A percentile compares a stretch with the other conserved stretches of the same genome.
These are phyloP conservation scores for Curvularia sp. DNA, from an alignment of 2,329 filamentous ascomycete genomes.

Conservation along the genomic window DNA sequence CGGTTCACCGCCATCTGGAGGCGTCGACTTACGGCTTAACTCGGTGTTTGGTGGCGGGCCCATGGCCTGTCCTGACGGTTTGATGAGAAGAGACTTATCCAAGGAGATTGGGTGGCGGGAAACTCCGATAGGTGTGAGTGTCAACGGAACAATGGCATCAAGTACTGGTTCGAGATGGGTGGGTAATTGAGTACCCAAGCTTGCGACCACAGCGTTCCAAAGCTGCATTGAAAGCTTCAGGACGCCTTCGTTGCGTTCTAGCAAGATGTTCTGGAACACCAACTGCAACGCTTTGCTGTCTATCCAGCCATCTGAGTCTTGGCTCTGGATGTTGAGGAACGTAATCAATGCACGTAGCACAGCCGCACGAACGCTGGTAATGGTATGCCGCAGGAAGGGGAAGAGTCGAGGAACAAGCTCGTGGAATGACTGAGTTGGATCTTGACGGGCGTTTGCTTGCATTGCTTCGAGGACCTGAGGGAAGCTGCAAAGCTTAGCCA, in stretches of 20 bases:
- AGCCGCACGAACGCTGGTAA: constrained; percentile 91
- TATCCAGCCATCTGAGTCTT: constrained; percentile 85
- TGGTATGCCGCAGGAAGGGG: constrained; percentile 95
- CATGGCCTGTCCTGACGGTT: constrained; percentile 88
- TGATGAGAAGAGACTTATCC: constrained; percentile 87
- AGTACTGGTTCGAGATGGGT: constrained; percentile 77
- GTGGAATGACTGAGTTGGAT: constrained; percentile 88
- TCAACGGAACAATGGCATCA: constrained; percentile 80
- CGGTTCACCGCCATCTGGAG: constrained; percentile 53
- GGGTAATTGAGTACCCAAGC: constrained; percentile 70
- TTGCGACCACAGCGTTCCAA: constrained; percentile 79
- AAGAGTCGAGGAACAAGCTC: constrained; percentile 92
- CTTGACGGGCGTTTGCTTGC: constrained; percentile 80
- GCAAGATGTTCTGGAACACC: constrained; percentile 92
- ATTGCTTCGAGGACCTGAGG: constrained; percentile 91
- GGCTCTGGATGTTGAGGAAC: constrained; percentile 84
- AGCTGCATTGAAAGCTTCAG: constrained; percentile 84
- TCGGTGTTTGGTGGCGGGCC: constrained; percentile 55
- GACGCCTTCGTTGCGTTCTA: constrained; percentile 86
- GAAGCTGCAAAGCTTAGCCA: constrained; percentile 95
- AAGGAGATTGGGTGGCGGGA: constrained; percentile 90
- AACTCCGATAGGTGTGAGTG: constrained; percentile 90
- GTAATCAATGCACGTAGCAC: constrained; percentile 92
- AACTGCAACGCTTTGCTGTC: constrained; percentile 87
- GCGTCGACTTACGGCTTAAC: constrained; percentile 40